phyloP scores from a whole-genome alignment of 148 eudicot species.

The Nepenthes gracilis region DNA sequence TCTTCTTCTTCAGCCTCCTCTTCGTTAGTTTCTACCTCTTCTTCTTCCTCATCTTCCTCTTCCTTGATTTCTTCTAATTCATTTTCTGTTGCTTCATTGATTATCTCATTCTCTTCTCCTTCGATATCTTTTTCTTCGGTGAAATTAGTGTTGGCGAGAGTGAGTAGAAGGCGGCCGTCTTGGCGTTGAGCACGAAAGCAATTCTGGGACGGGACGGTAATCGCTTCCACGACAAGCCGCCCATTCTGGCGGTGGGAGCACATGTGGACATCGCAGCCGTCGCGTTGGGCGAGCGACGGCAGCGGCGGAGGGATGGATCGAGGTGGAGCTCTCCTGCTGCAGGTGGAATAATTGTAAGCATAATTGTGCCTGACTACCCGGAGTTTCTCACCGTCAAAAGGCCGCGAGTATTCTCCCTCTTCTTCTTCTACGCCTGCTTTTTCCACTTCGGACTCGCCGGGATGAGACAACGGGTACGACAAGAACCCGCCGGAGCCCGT shows the following conservation, averaged over 20 bases:
- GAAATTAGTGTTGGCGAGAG: constrained; percentile 16
- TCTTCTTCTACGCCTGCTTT: not conserved
- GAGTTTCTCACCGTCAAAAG: not conserved
- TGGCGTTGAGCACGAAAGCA: constrained; percentile 49
- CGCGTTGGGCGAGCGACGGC: constrained; percentile 38
- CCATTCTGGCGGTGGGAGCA: constrained; percentile 61
- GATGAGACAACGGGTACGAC: not conserved
- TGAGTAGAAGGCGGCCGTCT: constrained; percentile 68
- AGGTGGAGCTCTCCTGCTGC: constrained; percentile 4
- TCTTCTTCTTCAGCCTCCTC: not conserved
- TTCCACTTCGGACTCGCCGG: too few species aligned
- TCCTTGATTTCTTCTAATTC: not conserved
- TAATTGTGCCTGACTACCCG: not conserved
- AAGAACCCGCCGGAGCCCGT: constrained; percentile 67
- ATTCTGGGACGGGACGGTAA: constrained; percentile 43
- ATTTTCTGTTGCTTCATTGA: not conserved
- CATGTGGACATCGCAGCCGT: constrained; percentile 53
- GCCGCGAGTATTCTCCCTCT: not conserved
- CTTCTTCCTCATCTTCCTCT: constrained; percentile 3
- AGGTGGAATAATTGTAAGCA: not conserved
- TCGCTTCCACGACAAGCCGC: constrained; percentile 70
- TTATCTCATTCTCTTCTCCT: constrained; percentile 9
- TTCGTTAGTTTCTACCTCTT: constrained; percentile 1
- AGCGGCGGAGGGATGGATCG: constrained; percentile 72
- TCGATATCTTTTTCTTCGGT: constrained; percentile 1